Evolutionary conservation across 2,329 filamentous ascomycete genomes (phyloP).

Genomic region (Monilinia polystroma): DNA sequence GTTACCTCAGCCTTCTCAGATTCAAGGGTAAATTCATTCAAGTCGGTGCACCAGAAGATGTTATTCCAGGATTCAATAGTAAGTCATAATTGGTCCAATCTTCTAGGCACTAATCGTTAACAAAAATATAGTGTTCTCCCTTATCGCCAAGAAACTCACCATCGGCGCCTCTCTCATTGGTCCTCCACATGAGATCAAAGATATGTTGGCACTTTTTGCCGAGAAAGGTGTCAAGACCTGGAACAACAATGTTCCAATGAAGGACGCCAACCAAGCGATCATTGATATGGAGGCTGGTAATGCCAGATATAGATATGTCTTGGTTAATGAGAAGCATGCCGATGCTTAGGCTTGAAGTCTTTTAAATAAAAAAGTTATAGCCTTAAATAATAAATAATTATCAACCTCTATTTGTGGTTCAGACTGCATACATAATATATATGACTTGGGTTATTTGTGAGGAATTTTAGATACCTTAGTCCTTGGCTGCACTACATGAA

Average conservation of each 20-base stretch:
- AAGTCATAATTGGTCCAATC: not conserved
- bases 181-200: slow-evolving; percentile 53
- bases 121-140: slow-evolving; percentile 44
- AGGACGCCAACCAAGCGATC: slow-evolving; percentile 56
- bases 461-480: too few relatives aligned
- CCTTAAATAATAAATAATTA: not conserved
- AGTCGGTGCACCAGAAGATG: slow-evolving; percentile 63
- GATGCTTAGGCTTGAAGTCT: not conserved
- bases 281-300: slow-evolving; percentile 58
- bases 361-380: not conserved
- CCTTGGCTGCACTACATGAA: too few relatives aligned
- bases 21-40: slow-evolving; percentile 62
- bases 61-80: slow-evolving; percentile 51
- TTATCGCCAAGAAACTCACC: slow-evolving; percentile 56
- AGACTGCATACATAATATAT: too few relatives aligned
- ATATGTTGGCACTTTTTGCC: slow-evolving; percentile 61
- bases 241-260: slow-evolving; percentile 56
- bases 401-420: not conserved
- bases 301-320: slow-evolving; percentile 51
- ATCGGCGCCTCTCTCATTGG: slow-evolving; percentile 45
- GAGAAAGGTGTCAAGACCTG: slow-evolving; percentile 58
- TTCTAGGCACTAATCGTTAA: not conserved
- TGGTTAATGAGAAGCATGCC: slow-evolving; percentile 45
- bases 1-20: slow-evolving; percentile 61
- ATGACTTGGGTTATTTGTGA: too few relatives aligned